Evolutionary conservation across 345 rosid species (phyloP).

Genomic region (Acer negundo): DNA sequence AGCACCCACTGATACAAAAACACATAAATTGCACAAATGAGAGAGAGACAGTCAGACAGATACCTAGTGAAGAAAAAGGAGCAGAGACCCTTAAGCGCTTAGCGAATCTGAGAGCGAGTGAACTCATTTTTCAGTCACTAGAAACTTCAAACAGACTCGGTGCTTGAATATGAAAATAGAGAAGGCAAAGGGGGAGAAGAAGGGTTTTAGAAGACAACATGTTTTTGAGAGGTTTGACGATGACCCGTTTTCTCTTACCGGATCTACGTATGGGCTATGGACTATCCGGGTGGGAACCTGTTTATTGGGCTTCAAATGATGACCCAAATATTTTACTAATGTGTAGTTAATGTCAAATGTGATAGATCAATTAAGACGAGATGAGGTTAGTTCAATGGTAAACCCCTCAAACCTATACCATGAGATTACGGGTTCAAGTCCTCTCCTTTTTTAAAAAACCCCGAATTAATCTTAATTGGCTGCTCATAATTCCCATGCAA

Average conservation of each 20-base stretch:
- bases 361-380: too few species aligned
- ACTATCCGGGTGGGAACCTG: too few species aligned
- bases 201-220: slow-evolving; percentile 27
- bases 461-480: too few species aligned
- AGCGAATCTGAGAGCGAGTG: slow-evolving; percentile 33
- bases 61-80: slow-evolving; percentile 33
- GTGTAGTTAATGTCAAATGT: too few species aligned
- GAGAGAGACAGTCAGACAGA: slow-evolving; percentile 28
- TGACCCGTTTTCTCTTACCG: neutral
- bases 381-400: too few species aligned
- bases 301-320: neutral
- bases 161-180: neutral
- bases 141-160: neutral
- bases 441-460: too few species aligned
- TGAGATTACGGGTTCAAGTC: too few species aligned
- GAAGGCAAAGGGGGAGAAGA: slow-evolving; percentile 14
- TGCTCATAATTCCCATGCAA: too few species aligned
- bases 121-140: slow-evolving; percentile 29
- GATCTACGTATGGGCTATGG: neutral
- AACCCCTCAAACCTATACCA: too few species aligned
- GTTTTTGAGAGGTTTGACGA: neutral
- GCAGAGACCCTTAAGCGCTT: slow-evolving; percentile 30
- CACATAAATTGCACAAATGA: neutral
- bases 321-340: too few species aligned
- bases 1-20: neutral